Evolutionary conservation across 2,329 filamentous ascomycete genomes (phyloP).

Genomic region (Aspergillus brasiliensis): DNA sequence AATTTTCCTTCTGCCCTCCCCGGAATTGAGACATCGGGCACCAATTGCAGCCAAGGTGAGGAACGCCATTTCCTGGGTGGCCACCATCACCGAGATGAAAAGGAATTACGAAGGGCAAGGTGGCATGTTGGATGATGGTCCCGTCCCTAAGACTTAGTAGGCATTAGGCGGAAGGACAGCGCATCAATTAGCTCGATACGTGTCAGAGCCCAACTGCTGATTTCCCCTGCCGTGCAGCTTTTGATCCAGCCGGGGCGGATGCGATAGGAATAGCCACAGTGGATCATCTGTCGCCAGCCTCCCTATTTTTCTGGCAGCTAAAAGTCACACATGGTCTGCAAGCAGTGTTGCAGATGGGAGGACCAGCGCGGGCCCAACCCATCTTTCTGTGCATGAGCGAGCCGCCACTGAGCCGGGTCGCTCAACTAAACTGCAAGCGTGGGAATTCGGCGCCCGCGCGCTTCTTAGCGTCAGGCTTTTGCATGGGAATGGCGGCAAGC

Average conservation of each 20-base stretch:
- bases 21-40: conserved; percentile 13
- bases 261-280: conserved; percentile 26
- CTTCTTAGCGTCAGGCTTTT: conserved; percentile 12
- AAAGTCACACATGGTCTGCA: conserved; percentile 14
- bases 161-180: conserved; percentile 23
- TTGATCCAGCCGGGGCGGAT: conserved; percentile 23
- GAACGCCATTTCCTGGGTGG: neutral
- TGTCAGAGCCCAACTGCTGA: conserved; percentile 35
- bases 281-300: conserved; percentile 23
- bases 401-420: conserved; percentile 11
- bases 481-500: conserved; percentile 19
- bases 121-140: conserved; percentile 13
- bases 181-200: conserved; percentile 29
- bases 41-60: conserved; percentile 6
- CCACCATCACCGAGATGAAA: neutral
- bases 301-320: conserved; percentile 15
- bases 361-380: conserved; percentile 5
- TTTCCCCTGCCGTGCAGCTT: conserved; percentile 31
- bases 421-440: conserved; percentile 12
- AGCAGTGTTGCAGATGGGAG: conserved; percentile 12
- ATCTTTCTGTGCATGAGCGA: conserved; percentile 14
- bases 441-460: conserved; percentile 21
- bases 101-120: conserved; percentile 5
- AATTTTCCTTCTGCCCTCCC: neutral
- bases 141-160: conserved; percentile 13